Percentiles rank a stretch among this genome's conserved stretches.
These are phyloP conservation scores for Arabidopsis suecica DNA, from an alignment of 345 rosid genomes.

Conservation along the genomic window DNA sequence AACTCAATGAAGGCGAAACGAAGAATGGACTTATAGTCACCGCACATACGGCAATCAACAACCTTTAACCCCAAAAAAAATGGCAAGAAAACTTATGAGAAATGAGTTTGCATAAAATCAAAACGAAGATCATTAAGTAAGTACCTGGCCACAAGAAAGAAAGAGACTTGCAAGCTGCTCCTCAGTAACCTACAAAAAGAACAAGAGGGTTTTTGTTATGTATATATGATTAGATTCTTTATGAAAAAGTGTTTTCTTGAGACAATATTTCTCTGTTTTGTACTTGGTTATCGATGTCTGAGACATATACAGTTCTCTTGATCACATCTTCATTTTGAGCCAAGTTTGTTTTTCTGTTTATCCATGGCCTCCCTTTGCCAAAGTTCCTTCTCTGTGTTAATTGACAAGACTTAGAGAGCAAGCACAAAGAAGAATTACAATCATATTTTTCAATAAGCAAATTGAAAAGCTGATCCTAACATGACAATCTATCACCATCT, in stretches of 20 bases:
- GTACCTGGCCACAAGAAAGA: slow-evolving; percentile 79
- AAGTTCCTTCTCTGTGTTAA: slow-evolving; percentile 61
- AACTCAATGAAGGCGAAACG: slow-evolving; percentile 83
- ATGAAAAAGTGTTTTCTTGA: background rate
- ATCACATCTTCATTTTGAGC: slow-evolving; percentile 40
- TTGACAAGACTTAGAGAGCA: background rate
- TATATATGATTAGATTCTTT: background rate
- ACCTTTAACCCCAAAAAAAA: slow-evolving; percentile 42
- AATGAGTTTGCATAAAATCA: background rate
- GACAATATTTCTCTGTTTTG: background rate
- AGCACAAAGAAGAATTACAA: background rate
- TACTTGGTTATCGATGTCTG: slow-evolving; percentile 42
- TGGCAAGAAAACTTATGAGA: background rate
- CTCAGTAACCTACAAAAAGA: slow-evolving; percentile 71
- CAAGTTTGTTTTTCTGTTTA: slow-evolving; percentile 62
- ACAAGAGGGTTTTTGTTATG: background rate
- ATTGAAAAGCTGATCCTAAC: background rate
- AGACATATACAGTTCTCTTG: slow-evolving; percentile 37
- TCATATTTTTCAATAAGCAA: background rate
- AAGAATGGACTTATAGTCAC: slow-evolving; percentile 85
- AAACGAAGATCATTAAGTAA: slow-evolving; percentile 32
- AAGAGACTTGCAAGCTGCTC: slow-evolving; percentile 94
- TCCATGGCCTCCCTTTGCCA: slow-evolving; percentile 66
- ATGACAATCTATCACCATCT: no score
- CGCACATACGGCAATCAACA: slow-evolving; percentile 94